A percentile compares a stretch with the other conserved stretches of the same genome.
Evolutionary conservation across 73 alveolate species (phyloP).

Genomic region (Paramecium tetraurelia): DNA sequence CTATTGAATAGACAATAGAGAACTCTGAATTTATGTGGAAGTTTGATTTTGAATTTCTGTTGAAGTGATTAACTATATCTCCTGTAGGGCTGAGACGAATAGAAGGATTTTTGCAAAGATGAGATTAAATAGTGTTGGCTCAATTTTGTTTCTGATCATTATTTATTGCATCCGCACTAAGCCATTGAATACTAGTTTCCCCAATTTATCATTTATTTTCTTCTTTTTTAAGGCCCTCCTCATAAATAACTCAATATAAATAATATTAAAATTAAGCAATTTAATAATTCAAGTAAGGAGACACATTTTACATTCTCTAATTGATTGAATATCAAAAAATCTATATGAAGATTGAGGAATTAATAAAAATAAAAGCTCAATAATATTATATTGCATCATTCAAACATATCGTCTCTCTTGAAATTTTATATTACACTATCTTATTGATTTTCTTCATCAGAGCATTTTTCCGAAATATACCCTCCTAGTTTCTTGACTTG

Average conservation of each 20-base stretch:
- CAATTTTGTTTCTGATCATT: neutral
- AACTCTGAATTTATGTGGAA: neutral
- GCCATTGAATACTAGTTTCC: neutral
- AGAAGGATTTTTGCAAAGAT: neutral
- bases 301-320: neutral
- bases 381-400: neutral
- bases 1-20: neutral
- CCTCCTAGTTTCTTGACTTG: neutral
- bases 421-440: neutral
- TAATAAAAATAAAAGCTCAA: neutral
- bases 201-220: neutral
- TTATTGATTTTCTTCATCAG: conserved; percentile 7
- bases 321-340: neutral
- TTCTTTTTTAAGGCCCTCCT: neutral
- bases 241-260: neutral
- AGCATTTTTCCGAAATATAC: neutral
- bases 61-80: neutral
- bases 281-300: neutral
- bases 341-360: neutral
- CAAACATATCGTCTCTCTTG: neutral
- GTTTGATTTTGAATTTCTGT: neutral
- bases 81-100: neutral
- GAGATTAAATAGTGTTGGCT: neutral
- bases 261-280: neutral
- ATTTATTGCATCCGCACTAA: neutral